Evolutionary conservation across 305 asterid genomes (phyloP).

Genomic region (Solanum chacoense): DNA sequence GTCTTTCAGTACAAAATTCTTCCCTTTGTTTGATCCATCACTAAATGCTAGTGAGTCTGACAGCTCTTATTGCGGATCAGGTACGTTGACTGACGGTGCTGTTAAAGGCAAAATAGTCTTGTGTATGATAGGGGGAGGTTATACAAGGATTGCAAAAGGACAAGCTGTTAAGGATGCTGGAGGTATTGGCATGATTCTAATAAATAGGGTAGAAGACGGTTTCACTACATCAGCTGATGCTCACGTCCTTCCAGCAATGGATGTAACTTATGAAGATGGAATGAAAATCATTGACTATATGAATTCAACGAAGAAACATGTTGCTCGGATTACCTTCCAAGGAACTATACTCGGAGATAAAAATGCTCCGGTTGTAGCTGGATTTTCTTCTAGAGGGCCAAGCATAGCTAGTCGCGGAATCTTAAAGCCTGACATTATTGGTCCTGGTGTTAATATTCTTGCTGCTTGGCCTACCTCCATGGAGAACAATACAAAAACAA

Average conservation of each 20-base stretch:
- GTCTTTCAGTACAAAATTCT: constrained; percentile 10
- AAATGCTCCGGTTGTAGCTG: constrained; percentile 32
- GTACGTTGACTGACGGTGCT: neutral
- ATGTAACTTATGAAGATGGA: constrained; percentile 11
- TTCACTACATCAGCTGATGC: neutral
- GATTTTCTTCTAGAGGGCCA: constrained; percentile 45
- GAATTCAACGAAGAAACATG: constrained; percentile 14
- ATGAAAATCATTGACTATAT: constrained; percentile 12
- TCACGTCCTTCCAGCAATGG: constrained; percentile 27
- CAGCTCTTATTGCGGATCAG: constrained; percentile 5
- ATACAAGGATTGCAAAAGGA: neutral
- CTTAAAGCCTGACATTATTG: constrained; percentile 46
- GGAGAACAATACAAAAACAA: constrained; percentile 15
- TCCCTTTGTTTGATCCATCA: constrained; percentile 20
- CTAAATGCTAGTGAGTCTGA: neutral
- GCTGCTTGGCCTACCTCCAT: constrained; percentile 30
- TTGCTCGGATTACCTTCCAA: constrained; percentile 19
- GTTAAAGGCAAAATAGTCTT: constrained; percentile 25
- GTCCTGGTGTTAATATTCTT: constrained; percentile 45
- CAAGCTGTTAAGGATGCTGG: constrained; percentile 24
- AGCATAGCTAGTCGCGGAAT: constrained; percentile 25
- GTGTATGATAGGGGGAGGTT: constrained; percentile 9
- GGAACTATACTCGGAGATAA: constrained; percentile 31
- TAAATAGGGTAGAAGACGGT: neutral
- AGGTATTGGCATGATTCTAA: constrained; percentile 40